A percentile compares a stretch with the other conserved stretches of the same genome.
Conservation (phyloP, 116 monocot genomes). For the Iris pallida region DNA sequence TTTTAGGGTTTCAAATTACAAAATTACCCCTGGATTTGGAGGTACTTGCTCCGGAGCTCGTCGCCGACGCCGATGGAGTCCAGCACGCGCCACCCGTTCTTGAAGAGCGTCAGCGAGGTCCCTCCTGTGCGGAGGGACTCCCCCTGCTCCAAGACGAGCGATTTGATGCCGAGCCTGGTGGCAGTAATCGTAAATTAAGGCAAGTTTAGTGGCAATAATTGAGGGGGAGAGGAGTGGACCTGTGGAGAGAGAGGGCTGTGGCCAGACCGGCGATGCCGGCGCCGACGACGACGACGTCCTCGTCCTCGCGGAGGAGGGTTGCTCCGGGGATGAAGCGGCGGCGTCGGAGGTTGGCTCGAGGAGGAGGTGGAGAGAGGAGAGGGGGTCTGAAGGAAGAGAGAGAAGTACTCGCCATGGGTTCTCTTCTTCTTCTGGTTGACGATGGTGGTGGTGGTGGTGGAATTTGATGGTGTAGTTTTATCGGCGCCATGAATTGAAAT, state of each 20-base stretch:
- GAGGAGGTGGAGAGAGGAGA: too few species aligned
- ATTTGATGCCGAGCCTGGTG: constrained; percentile 33
- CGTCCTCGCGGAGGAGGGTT: constrained; percentile 6
- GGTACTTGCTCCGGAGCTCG: constrained; percentile 54
- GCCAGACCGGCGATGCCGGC: constrained; percentile 66
- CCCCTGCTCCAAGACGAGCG: constrained; percentile 67
- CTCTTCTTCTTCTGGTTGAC: too few species aligned
- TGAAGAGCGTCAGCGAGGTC: constrained; percentile 85
- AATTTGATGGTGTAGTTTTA: too few species aligned
- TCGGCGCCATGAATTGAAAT: too few species aligned
- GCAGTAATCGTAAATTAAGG: constrained; percentile 3
- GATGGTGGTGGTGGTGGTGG: too few species aligned
- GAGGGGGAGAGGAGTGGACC: constrained; percentile 1
- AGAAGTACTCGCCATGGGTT: too few species aligned
- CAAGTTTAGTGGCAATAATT: not conserved
- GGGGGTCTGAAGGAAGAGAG: too few species aligned
- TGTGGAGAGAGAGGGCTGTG: constrained; percentile 52
- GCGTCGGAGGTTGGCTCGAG: too few species aligned
- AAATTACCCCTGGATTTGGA: constrained; percentile 49
- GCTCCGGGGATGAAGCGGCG: not conserved
- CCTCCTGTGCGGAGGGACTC: constrained; percentile 75
- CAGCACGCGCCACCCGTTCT: constrained; percentile 88
- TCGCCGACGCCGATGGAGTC: constrained; percentile 80
- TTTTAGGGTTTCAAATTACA: not conserved
- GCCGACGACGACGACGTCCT: constrained; percentile 54